Evolutionary conservation across 139 green algal genomes (phyloP).

Genomic region (Coelastrella sp.): DNA sequence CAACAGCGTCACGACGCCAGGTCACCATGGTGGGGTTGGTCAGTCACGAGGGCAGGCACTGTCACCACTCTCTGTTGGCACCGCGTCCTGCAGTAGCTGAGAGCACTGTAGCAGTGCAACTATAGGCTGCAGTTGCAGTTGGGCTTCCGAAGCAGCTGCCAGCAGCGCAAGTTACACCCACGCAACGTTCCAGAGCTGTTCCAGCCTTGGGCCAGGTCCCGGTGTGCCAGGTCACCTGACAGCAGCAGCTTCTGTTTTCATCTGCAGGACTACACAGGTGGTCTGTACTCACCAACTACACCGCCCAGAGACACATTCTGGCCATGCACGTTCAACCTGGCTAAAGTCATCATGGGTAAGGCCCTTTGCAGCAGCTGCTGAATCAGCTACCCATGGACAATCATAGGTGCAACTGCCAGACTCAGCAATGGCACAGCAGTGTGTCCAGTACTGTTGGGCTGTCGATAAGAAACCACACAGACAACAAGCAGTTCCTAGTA

Average conservation of each 20-base stretch:
- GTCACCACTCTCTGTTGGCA: too few relatives aligned
- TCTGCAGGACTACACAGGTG: constrained; percentile 31
- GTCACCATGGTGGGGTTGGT: too few relatives aligned
- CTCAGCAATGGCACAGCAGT: not conserved
- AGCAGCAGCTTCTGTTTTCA: not conserved
- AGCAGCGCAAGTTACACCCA: too few relatives aligned
- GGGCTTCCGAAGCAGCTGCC: too few relatives aligned
- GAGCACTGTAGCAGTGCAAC: too few relatives aligned
- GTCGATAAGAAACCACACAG: not conserved
- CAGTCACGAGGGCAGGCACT: too few relatives aligned
- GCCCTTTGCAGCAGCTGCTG: not conserved
- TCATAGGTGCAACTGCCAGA: not conserved
- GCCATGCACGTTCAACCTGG: constrained; percentile 52
- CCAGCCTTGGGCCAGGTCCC: not conserved
- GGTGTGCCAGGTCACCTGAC: not conserved
- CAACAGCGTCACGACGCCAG: not conserved
- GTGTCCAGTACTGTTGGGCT: not conserved
- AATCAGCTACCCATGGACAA: not conserved
- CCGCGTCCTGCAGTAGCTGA: too few relatives aligned
- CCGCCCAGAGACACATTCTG: constrained; percentile 29
- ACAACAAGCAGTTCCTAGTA: too few relatives aligned
- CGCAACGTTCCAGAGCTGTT: not conserved
- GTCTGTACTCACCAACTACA: not conserved
- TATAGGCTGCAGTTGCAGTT: too few relatives aligned
- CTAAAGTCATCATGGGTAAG: constrained; percentile 50